These are phyloP conservation scores for Acanthamoeba divionensis DNA, from an alignment of 208 protist species.

Conservation along the genomic window DNA sequence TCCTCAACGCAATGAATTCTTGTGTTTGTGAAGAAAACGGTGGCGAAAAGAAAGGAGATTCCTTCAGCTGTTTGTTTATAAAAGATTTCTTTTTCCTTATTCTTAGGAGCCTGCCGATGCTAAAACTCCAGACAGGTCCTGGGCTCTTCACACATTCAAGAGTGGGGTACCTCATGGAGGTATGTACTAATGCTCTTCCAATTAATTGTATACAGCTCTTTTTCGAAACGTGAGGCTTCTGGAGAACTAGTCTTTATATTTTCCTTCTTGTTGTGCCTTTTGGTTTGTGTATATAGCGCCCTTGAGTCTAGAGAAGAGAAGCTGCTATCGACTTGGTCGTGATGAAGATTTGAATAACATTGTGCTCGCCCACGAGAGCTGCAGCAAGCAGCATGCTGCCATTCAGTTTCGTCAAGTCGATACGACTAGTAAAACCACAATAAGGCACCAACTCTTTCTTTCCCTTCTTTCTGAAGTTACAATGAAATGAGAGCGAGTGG, in stretches of 20 bases:
- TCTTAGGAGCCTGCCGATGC: constrained; percentile 19
- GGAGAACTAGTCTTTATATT: too few species aligned
- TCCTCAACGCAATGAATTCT: too few species aligned
- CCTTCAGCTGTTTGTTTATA: too few species aligned
- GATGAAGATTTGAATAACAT: constrained; percentile 36
- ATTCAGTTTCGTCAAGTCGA: constrained; percentile 37
- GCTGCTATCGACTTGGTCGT: constrained; percentile 38
- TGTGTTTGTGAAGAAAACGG: too few species aligned
- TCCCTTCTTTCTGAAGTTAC: not conserved
- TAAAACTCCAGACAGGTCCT: constrained; percentile 15
- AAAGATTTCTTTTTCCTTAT: not conserved
- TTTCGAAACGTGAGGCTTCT: too few species aligned
- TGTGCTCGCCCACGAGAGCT: constrained; percentile 34
- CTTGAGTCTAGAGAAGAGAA: not conserved
- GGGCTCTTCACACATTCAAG: constrained; percentile 44
- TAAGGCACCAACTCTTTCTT: not conserved
- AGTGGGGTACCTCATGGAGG: not conserved
- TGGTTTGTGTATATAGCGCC: too few species aligned
- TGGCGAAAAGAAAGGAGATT: not conserved
- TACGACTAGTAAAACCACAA: too few species aligned
- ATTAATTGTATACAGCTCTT: too few species aligned
- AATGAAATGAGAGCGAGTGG: too few species aligned
- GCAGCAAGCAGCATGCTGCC: constrained; percentile 52
- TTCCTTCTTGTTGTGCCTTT: not conserved
- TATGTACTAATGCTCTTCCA: too few species aligned